phyloP scores from a whole-genome alignment of 2,329 filamentous ascomycete genomes.

The Penicillium occitanis region DNA sequence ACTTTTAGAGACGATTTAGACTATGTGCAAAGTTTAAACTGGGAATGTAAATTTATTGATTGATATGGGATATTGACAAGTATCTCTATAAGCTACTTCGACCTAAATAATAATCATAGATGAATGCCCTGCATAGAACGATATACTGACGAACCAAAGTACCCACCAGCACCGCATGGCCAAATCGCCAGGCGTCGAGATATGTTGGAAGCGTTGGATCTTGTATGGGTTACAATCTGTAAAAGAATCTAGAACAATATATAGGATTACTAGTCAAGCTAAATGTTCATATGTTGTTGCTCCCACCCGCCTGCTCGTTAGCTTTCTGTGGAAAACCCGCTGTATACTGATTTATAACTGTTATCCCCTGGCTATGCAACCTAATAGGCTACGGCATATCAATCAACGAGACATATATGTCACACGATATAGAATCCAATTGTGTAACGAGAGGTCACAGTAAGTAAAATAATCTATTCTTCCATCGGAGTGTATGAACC shows the following conservation, averaged over 20 bases:
- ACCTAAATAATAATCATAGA: not conserved
- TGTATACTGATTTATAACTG: not conserved
- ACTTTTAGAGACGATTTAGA: not conserved
- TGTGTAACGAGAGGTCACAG: not conserved
- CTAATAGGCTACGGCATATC: not conserved
- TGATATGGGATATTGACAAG: too few relatives aligned
- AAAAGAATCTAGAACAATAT: too few relatives aligned
- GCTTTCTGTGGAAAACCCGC: too few relatives aligned
- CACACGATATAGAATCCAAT: not conserved
- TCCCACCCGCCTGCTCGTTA: too few relatives aligned
- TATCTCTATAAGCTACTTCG: not conserved
- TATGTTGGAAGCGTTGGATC: too few relatives aligned
- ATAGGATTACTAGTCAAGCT: too few relatives aligned
- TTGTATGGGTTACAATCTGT: too few relatives aligned
- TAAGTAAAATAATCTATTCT: not conserved
- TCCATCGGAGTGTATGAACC: not conserved
- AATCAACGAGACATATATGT: not conserved
- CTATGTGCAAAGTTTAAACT: not conserved
- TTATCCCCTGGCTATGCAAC: not conserved
- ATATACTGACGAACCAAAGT: constrained; percentile 6
- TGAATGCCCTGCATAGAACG: not conserved
- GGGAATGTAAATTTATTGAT: not conserved
- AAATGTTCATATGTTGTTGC: too few relatives aligned
- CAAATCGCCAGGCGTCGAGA: not conserved
- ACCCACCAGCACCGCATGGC: constrained; percentile 1